phyloP scores from a whole-genome alignment of 768 basidiomycete species.

The Inosperma sp. region DNA sequence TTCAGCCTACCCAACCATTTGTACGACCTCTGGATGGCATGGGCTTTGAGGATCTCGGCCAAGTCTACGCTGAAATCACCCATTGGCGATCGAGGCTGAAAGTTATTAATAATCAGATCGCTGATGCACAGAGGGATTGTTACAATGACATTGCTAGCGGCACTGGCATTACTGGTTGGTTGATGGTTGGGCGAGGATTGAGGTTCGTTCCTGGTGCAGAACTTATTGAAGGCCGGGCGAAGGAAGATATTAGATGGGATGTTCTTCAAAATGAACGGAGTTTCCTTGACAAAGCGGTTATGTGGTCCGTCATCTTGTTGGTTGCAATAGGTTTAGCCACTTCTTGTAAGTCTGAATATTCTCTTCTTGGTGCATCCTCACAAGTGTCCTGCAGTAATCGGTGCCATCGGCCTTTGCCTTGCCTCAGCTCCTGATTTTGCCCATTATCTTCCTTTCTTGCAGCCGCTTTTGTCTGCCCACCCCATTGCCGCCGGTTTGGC shows the following conservation, averaged over 20 bases:
- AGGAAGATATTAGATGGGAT: slow-evolving; percentile 81
- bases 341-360: slow-evolving; percentile 48
- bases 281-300: slow-evolving; percentile 40
- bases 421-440: slow-evolving; percentile 68
- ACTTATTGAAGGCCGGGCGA: slow-evolving; percentile 73
- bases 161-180: slow-evolving; percentile 66
- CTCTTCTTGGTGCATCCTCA: slow-evolving; percentile 7
- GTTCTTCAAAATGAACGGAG: slow-evolving; percentile 60
- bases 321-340: slow-evolving; percentile 50
- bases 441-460: slow-evolving; percentile 64
- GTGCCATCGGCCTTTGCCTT: slow-evolving; percentile 62
- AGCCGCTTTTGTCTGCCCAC: slow-evolving; percentile 44
- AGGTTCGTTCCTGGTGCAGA: slow-evolving; percentile 57
- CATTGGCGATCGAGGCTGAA: slow-evolving; percentile 67
- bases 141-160: slow-evolving; percentile 75
- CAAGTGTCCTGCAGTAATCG: slow-evolving; percentile 48
- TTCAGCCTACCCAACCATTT: slow-evolving; percentile 66
- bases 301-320: slow-evolving; percentile 55
- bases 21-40: slow-evolving; percentile 72
- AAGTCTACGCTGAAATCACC: slow-evolving; percentile 65
- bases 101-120: slow-evolving; percentile 67
- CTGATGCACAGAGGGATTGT: slow-evolving; percentile 57
- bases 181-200: slow-evolving; percentile 69
- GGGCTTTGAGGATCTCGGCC: slow-evolving; percentile 59
- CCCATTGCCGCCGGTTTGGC: slow-evolving; percentile 58